phyloP scores from a whole-genome alignment of 1,284 basidiomycete genomes.

The Stereum hirsutum region DNA sequence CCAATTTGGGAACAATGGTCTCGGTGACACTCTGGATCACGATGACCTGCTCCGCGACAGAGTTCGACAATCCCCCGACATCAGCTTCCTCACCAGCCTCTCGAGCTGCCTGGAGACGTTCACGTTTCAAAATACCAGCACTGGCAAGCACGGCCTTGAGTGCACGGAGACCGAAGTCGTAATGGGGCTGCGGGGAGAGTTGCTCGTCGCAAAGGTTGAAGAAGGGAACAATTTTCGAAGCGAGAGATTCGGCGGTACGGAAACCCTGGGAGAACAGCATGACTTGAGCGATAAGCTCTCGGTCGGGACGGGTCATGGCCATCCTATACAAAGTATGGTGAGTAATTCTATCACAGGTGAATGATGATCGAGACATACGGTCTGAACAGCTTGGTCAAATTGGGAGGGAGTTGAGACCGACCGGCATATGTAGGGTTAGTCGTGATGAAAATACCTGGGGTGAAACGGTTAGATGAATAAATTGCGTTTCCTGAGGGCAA shows the following conservation, averaged over 20 bases:
- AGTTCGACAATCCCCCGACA: conserved; percentile 52
- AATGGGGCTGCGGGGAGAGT: conserved; percentile 95
- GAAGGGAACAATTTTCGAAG: conserved; percentile 97
- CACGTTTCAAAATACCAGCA: conserved; percentile 96
- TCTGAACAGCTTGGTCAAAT: conserved; percentile 92
- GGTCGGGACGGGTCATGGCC: conserved; percentile 98
- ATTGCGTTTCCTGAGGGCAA: no score
- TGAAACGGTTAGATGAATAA: no score
- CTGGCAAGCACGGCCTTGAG: conserved; percentile 95
- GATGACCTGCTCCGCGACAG: conserved; percentile 87
- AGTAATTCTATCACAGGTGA: neutral
- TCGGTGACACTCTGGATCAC: conserved; percentile 99
- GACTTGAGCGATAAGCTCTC: conserved; percentile 98
- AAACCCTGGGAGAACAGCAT: conserved; percentile 99
- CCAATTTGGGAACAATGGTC: conserved; percentile 97
- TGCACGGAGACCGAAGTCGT: conserved; percentile 98
- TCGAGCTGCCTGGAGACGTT: conserved; percentile 56
- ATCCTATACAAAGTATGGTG: conserved; percentile 44
- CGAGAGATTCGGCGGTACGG: conserved; percentile 91
- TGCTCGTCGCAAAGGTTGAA: conserved; percentile 98
- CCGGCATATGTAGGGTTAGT: conserved; percentile 99
- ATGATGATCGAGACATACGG: conserved; percentile 44
- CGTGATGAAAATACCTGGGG: conserved; percentile 85
- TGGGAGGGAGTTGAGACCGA: conserved; percentile 94
- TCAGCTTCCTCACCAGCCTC: conserved; percentile 35